Conservation (phyloP, 306 rosid genomes). For the Psophocarpus tetragonolobus region DNA sequence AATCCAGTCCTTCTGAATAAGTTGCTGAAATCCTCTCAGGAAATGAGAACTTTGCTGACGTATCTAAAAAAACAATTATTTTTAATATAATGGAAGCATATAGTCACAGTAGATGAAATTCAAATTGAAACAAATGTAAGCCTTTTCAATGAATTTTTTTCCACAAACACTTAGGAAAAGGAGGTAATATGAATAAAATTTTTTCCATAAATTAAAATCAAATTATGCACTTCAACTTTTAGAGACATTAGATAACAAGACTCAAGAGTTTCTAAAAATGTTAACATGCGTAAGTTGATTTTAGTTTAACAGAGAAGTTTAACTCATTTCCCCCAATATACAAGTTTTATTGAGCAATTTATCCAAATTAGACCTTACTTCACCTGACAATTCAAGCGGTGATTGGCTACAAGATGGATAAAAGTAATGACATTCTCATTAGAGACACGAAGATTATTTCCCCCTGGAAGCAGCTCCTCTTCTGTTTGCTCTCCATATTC, state of each 20-base stretch:
- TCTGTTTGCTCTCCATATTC: constrained; percentile 98
- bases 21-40: constrained; percentile 97
- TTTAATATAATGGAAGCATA: constrained; percentile 7
- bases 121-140: constrained; percentile 5
- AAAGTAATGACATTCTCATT: constrained; percentile 89
- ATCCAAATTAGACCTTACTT: not conserved
- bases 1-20: constrained; percentile 95
- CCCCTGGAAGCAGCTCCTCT: constrained; percentile 90
- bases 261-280: not conserved
- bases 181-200: not conserved
- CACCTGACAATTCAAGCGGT: constrained; percentile 97
- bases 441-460: constrained; percentile 73
- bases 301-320: not conserved
- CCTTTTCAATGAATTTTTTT: not conserved
- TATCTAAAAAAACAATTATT: constrained; percentile 56
- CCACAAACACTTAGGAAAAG: not conserved
- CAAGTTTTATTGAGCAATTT: not conserved
- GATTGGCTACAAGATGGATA: constrained; percentile 97
- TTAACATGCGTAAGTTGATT: not conserved
- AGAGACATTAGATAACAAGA: not conserved
- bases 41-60: constrained; percentile 98
- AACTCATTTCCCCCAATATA: not conserved
- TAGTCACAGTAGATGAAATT: constrained; percentile 13
- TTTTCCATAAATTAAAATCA: not conserved
- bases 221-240: not conserved